Conservation (phyloP, 306 rosid species). For the Hippophae gyantsensis region DNA sequence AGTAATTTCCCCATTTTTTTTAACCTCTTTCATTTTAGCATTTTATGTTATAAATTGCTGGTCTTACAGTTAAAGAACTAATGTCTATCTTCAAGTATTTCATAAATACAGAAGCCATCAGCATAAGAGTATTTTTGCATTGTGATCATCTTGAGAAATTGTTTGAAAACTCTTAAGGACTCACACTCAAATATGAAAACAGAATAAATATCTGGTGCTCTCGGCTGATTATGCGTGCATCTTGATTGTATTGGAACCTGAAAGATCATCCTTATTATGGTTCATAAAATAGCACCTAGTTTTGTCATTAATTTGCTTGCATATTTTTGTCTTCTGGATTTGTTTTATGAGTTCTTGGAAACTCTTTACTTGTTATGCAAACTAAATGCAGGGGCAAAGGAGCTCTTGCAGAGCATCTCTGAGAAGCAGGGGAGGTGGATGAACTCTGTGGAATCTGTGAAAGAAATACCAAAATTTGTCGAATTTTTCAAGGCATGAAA, state of each 20-base stretch:
- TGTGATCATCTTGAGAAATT: background rate
- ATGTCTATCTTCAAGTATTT: background rate
- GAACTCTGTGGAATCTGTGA: slow-evolving; percentile 70
- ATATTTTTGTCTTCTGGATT: background rate
- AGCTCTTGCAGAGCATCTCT: slow-evolving; percentile 68
- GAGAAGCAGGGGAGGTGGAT: slow-evolving; percentile 84
- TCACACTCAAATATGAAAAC: too few species aligned
- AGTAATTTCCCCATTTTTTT: background rate
- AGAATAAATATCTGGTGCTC: too few species aligned
- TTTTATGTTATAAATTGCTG: background rate
- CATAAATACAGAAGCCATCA: background rate
- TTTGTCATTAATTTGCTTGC: too few species aligned
- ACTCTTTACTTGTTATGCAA: slow-evolving; percentile 8
- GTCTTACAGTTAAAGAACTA: background rate
- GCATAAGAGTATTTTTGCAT: background rate
- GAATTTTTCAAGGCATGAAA: slow-evolving; percentile 64
- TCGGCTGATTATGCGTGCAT: too few species aligned
- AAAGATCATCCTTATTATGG: too few species aligned
- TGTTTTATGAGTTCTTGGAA: background rate
- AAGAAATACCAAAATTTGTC: slow-evolving; percentile 65
- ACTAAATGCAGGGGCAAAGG: slow-evolving; percentile 68
- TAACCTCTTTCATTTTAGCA: background rate
- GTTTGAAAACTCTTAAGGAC: too few species aligned
- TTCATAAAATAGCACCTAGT: too few species aligned
- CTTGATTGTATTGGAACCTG: too few species aligned